Base-by-base conservation (phyloP, 805 yeast genomes). In the Candida loeiensis region DNA sequence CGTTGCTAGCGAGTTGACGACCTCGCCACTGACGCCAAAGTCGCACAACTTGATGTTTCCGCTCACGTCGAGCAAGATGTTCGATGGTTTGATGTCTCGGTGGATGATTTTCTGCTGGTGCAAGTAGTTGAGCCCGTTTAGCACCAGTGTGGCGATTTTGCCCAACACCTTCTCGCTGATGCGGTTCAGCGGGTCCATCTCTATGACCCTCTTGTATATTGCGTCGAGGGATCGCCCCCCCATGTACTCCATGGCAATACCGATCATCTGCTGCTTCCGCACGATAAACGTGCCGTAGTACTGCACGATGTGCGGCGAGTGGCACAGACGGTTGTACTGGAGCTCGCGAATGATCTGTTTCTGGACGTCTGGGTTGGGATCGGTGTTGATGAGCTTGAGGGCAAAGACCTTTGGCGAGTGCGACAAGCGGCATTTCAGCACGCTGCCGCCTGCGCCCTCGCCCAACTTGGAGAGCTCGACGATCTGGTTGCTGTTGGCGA, bases 1-100 rank as follows among this genome's bases (percentile, higher is more conserved):
- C 1, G 96, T 87, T 1, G 98, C 98, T 34, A 93, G 69, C 0
- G 96, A 88, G 60, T 93, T 85, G 22, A 91, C 96, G 14, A 93
- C 96, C 55, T 88, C 96, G 8, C 99, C 99, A 56, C 95, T 83
- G 19, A 93, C 99, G 15, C 99, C 99, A 66, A 93, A 93, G 64
- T 93, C 99, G 64, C 98, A 91, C 38, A 93, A 67, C 59, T 93
- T 93, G 37, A 91, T 90, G 54, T 85, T 82, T 2, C 99, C 99
- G 14, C 67, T 50, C 3, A 64, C 58, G 55, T 86, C 90, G 18
- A 93, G 63, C 42, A 93, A 63, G 41, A 93, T 90, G 56, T 93
- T 93, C 47, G 90, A 95, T 2, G 99, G 99, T 58, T 93, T 93
- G 49, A 93, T 90, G 61, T 93, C 99, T 47, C 99, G 73, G 61